phyloP scores from a whole-genome alignment of 345 rosid genomes.

The Carallia pectinifolia region DNA sequence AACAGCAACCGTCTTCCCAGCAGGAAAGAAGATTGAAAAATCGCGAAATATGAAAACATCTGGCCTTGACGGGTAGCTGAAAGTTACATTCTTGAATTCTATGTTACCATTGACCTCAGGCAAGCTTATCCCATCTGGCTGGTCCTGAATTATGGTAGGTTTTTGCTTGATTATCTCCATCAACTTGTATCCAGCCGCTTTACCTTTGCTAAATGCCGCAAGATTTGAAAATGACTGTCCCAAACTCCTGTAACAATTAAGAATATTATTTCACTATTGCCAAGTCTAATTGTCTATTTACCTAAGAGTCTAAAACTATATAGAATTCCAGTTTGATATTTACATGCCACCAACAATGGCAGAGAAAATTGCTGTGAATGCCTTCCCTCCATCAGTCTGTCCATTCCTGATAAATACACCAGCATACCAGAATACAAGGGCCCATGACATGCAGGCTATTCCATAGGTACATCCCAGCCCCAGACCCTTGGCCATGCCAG shows the following conservation, averaged over 20 bases:
- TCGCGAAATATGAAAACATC: slow-evolving; percentile 85
- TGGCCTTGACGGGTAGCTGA: slow-evolving; percentile 97
- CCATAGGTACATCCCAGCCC: slow-evolving; percentile 99
- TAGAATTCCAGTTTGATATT: slow-evolving; percentile 16
- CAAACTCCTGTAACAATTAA: slow-evolving; percentile 71
- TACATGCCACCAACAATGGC: slow-evolving; percentile 99
- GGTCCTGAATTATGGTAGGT: slow-evolving; percentile 83
- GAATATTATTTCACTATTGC: neutral
- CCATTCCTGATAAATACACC: slow-evolving; percentile 97
- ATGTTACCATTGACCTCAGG: slow-evolving; percentile 80
- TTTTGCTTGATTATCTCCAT: slow-evolving; percentile 94
- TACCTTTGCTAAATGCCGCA: slow-evolving; percentile 99
- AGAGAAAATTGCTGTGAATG: slow-evolving; percentile 97
- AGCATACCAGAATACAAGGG: slow-evolving; percentile 99
- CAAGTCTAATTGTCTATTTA: slow-evolving; percentile 1
- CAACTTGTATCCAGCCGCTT: slow-evolving; percentile 92
- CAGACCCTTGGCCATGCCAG: slow-evolving; percentile 99
- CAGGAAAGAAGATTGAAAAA: slow-evolving; percentile 88
- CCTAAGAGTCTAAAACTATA: neutral
- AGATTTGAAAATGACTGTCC: slow-evolving; percentile 99
- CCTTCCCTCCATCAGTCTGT: slow-evolving; percentile 94
- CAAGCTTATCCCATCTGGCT: slow-evolving; percentile 65
- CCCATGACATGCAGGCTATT: slow-evolving; percentile 99
- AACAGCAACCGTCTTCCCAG: slow-evolving; percentile 93
- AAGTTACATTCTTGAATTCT: slow-evolving; percentile 85